Evolutionary conservation across 1,139 yeast genomes (phyloP).

Genomic region (Hansenula sp.): DNA sequence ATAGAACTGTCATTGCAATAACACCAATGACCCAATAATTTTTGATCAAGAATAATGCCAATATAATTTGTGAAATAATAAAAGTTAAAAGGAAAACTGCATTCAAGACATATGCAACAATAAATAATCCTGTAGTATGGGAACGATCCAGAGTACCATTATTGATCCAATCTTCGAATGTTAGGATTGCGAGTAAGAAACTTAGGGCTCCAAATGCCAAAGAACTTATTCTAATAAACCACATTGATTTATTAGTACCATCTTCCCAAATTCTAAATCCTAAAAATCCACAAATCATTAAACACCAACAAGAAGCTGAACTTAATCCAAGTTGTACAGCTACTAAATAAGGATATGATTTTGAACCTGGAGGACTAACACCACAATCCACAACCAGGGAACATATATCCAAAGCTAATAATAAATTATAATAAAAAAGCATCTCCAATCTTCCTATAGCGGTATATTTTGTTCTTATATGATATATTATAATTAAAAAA

Average conservation of each 20-base stretch:
- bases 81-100: slow-evolving; percentile 61
- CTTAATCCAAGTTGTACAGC: slow-evolving; percentile 73
- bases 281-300: slow-evolving; percentile 70
- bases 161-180: slow-evolving; percentile 66
- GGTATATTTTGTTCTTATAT: slow-evolving; percentile 78
- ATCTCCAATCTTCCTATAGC: slow-evolving; percentile 92
- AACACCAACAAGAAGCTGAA: slow-evolving; percentile 63
- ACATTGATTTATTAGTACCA: slow-evolving; percentile 67
- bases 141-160: slow-evolving; percentile 30
- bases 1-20: slow-evolving; percentile 58
- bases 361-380: slow-evolving; percentile 81
- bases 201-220: slow-evolving; percentile 53
- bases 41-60: slow-evolving; percentile 63
- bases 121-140: slow-evolving; percentile 61
- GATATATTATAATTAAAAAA: slow-evolving; percentile 67
- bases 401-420: slow-evolving; percentile 53
- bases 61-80: slow-evolving; percentile 63
- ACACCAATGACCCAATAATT: slow-evolving; percentile 91
- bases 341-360: slow-evolving; percentile 75
- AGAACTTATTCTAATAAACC: slow-evolving; percentile 47
- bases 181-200: slow-evolving; percentile 62
- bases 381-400: slow-evolving; percentile 86
- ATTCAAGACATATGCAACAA: slow-evolving; percentile 66
- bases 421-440: slow-evolving; percentile 64
- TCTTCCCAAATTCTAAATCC: slow-evolving; percentile 95